Conservation (phyloP, 352 stramenopile species). For the Globisporangium barbulae region DNA sequence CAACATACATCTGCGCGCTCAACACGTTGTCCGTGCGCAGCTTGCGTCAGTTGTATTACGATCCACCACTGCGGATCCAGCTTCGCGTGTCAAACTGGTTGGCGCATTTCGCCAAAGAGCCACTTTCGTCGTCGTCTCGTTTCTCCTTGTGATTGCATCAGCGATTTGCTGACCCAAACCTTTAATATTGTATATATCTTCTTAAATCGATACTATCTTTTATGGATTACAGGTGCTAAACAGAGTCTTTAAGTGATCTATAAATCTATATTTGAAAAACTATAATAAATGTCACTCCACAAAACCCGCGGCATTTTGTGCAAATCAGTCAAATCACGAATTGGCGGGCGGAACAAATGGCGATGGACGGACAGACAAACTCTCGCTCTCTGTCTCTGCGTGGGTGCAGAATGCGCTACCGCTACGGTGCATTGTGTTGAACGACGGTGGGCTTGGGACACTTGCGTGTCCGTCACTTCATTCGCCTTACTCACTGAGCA, state of each 20-base stretch:
- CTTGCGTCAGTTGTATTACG: too few species aligned
- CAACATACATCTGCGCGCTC: too few species aligned
- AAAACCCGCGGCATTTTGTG: neutral
- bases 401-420: neutral
- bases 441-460: too few species aligned
- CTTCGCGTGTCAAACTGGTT: neutral
- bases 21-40: too few species aligned
- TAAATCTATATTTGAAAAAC: neutral
- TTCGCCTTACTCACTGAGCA: neutral
- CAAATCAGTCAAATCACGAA: neutral
- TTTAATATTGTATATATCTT: neutral
- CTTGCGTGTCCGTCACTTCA: too few species aligned
- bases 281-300: neutral
- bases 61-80: neutral
- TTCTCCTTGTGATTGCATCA: neutral
- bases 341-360: conserved; percentile 6
- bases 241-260: neutral
- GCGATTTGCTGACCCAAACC: conserved; percentile 5
- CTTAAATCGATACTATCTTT: neutral
- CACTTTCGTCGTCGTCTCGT: neutral
- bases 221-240: too few species aligned
- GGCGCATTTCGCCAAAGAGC: neutral
- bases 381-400: conserved; percentile 4
- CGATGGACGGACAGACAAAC: neutral
- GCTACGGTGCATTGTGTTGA: too few species aligned